These are phyloP conservation scores for Apiospora koreana DNA, from an alignment of 2,329 filamentous ascomycete genomes.

Conservation along the genomic window DNA sequence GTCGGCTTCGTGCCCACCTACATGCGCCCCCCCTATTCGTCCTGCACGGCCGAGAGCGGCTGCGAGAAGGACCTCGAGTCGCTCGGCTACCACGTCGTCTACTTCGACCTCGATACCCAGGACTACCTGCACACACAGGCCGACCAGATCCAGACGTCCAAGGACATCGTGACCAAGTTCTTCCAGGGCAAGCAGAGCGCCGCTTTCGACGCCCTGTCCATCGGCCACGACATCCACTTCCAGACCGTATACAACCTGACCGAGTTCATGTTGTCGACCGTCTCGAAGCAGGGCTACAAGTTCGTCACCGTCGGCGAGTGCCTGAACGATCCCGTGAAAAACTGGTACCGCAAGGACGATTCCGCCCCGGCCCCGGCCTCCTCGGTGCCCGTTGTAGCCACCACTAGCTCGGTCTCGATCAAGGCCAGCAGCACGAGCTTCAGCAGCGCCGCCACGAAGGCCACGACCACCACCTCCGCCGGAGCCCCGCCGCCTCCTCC, in stretches of 20 bases:
- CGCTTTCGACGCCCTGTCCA: conserved; percentile 46
- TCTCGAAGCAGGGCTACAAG: conserved; percentile 35
- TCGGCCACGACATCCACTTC: conserved; percentile 54
- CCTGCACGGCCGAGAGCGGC: conserved; percentile 37
- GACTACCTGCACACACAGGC: conserved; percentile 57
- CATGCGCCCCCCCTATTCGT: conserved; percentile 32
- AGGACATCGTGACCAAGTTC: conserved; percentile 49
- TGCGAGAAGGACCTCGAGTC: conserved; percentile 34
- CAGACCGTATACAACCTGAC: conserved; percentile 46
- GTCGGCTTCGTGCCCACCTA: conserved; percentile 49
- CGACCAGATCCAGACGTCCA: conserved; percentile 44
- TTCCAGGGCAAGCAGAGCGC: conserved; percentile 35
- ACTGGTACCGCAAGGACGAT: conserved; percentile 40
- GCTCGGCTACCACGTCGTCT: conserved; percentile 57
- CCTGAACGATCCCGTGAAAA: conserved; percentile 40
- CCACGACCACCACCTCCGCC: background rate
- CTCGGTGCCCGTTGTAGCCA: background rate
- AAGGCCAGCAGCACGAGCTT: background rate
- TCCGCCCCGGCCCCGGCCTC: background rate
- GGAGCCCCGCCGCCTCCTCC: background rate
- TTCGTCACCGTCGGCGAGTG: conserved; percentile 49
- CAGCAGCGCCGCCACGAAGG: background rate
- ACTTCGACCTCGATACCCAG: conserved; percentile 61
- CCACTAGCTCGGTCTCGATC: background rate
- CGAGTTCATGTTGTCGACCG: conserved; percentile 31